Evolutionary conservation across 2,329 filamentous ascomycete species (phyloP).

Genomic region (Aspergillus piperis): DNA sequence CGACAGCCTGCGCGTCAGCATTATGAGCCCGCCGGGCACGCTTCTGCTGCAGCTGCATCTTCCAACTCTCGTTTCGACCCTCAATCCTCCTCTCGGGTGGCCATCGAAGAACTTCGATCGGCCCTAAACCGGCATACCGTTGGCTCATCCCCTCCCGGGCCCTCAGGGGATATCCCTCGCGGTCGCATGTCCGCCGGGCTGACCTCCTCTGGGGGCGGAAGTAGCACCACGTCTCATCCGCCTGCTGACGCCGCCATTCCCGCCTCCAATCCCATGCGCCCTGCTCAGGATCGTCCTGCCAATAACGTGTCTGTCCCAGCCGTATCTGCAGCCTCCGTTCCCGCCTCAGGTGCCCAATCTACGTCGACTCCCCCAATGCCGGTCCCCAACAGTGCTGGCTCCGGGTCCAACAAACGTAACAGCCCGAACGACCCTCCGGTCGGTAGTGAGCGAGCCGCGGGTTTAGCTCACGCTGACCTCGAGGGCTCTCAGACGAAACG

Average conservation of each 20-base stretch:
- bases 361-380: slow-evolving; percentile 32
- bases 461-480: slow-evolving; percentile 23
- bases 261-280: slow-evolving; percentile 10
- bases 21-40: slow-evolving; percentile 32
- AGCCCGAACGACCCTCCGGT: slow-evolving; percentile 30
- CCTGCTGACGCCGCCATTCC: slow-evolving; percentile 18
- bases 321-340: slow-evolving; percentile 18
- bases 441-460: slow-evolving; percentile 25
- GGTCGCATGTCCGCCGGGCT: slow-evolving; percentile 38
- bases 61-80: slow-evolving; percentile 32
- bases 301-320: slow-evolving; percentile 16
- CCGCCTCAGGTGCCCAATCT: slow-evolving; percentile 18
- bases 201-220: slow-evolving; percentile 36
- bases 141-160: slow-evolving; percentile 35
- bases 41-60: slow-evolving; percentile 21
- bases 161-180: slow-evolving; percentile 36
- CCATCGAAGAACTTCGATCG: slow-evolving; percentile 45
- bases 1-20: slow-evolving; percentile 24
- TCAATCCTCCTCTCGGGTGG: slow-evolving; percentile 38
- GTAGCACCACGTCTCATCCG: slow-evolving; percentile 23
- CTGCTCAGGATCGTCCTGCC: slow-evolving; percentile 10
- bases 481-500: slow-evolving; percentile 49
- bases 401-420: slow-evolving; percentile 40
- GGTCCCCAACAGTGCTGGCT: slow-evolving; percentile 24
- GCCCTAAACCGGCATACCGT: slow-evolving; percentile 43